Evolutionary conservation across 805 yeast genomes (phyloP).

Genomic region (Lachancea waltii): DNA sequence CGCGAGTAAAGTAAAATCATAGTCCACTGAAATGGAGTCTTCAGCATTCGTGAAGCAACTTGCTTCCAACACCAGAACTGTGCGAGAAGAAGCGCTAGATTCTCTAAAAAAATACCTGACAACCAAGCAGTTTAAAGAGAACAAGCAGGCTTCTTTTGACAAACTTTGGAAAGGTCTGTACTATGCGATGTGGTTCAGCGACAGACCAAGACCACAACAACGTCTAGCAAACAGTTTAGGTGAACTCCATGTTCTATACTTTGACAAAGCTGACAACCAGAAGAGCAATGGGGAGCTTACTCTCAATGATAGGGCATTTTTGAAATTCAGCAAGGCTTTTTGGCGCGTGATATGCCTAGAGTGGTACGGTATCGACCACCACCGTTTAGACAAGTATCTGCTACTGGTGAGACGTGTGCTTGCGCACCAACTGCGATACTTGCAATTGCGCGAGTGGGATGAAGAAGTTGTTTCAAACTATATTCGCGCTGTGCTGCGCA

Average conservation of each 20-base stretch:
- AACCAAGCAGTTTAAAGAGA: conserved; percentile 36
- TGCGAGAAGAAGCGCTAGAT: conserved; percentile 67
- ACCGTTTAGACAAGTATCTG: conserved; percentile 81
- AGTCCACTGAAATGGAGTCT: conserved; percentile 32
- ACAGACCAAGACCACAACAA: conserved; percentile 89
- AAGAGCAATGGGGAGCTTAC: conserved; percentile 11
- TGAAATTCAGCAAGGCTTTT: conserved; percentile 60
- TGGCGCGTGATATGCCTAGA: conserved; percentile 75
- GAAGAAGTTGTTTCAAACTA: conserved; percentile 40
- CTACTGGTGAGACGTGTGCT: conserved; percentile 73
- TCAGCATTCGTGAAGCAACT: conserved; percentile 65
- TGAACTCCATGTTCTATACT: conserved; percentile 30
- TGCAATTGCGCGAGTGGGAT: conserved; percentile 52
- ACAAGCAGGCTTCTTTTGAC: conserved; percentile 51
- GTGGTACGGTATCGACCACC: conserved; percentile 78
- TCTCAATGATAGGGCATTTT: conserved; percentile 33
- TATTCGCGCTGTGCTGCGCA: conserved; percentile 37
- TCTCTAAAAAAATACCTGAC: conserved; percentile 54
- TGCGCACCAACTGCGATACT: conserved; percentile 53
- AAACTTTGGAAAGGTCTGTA: conserved; percentile 96
- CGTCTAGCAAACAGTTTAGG: conserved; percentile 71
- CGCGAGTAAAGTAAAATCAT: too few relatives aligned
- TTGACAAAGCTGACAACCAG: conserved; percentile 28
- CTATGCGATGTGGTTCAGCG: conserved; percentile 95
- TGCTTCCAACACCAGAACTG: conserved; percentile 71